phyloP scores from a whole-genome alignment of 495 filamentous ascomycete genomes.

The Cercophora scortea region DNA sequence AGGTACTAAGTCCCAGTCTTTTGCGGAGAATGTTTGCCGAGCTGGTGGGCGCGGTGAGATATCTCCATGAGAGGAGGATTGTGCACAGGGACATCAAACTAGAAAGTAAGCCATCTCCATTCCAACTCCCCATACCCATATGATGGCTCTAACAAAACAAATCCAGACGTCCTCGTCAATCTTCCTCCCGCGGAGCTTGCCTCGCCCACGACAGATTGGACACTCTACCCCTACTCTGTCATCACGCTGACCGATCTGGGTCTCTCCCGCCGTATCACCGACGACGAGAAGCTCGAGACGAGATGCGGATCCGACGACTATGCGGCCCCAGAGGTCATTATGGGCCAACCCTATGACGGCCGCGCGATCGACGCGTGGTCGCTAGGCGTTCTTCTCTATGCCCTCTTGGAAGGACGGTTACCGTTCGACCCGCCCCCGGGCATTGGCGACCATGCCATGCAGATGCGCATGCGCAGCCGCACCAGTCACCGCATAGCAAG shows the following conservation, averaged over 20 bases:
- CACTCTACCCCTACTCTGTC: slow-evolving; percentile 67
- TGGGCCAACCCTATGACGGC: slow-evolving; percentile 92
- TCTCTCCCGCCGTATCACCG: slow-evolving; percentile 73
- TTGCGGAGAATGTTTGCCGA: slow-evolving; percentile 86
- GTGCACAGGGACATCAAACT: slow-evolving; percentile 97
- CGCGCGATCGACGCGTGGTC: slow-evolving; percentile 92
- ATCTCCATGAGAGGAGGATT: slow-evolving; percentile 77
- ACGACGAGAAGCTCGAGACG: slow-evolving; percentile 74
- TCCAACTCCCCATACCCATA: not conserved
- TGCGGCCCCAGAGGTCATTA: slow-evolving; percentile 89
- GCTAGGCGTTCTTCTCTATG: slow-evolving; percentile 85
- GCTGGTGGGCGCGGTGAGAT: slow-evolving; percentile 72
- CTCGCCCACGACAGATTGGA: slow-evolving; percentile 47
- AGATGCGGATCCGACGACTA: slow-evolving; percentile 96
- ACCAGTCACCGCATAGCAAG: slow-evolving; percentile 91
- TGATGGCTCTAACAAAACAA: slow-evolving; percentile 15
- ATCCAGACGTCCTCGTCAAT: slow-evolving; percentile 82
- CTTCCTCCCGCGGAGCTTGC: slow-evolving; percentile 48
- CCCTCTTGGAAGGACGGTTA: slow-evolving; percentile 82
- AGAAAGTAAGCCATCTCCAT: slow-evolving; percentile 60
- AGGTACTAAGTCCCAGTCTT: slow-evolving; percentile 56
- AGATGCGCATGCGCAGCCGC: slow-evolving; percentile 54
- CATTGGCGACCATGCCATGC: slow-evolving; percentile 54
- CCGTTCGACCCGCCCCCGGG: slow-evolving; percentile 84
- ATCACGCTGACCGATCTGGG: slow-evolving; percentile 88